These are phyloP conservation scores for Syzygium aqueum DNA, from an alignment of 345 rosid genomes.

Conservation along the genomic window DNA sequence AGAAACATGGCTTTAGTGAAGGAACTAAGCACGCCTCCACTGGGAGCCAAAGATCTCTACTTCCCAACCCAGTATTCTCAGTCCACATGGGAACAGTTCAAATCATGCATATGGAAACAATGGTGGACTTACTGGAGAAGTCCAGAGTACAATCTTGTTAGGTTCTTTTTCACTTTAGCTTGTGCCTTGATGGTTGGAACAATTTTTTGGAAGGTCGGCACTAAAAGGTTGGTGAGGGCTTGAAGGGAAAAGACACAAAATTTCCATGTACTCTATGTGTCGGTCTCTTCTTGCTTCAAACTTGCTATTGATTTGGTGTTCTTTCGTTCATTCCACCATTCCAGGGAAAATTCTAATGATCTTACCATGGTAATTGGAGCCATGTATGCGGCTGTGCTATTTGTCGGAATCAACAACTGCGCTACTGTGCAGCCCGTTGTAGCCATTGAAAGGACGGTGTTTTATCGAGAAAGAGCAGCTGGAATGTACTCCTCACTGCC, in stretches of 20 bases:
- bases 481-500: slow-evolving; percentile 53
- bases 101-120: slow-evolving; percentile 47
- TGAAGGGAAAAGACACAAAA: background rate
- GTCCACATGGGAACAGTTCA: slow-evolving; percentile 35
- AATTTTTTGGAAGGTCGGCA: slow-evolving; percentile 37
- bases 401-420: slow-evolving; percentile 42
- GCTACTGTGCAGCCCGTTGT: slow-evolving; percentile 40
- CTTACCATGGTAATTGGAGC: slow-evolving; percentile 40
- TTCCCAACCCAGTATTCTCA: slow-evolving; percentile 32
- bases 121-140: slow-evolving; percentile 57
- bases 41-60: slow-evolving; percentile 30
- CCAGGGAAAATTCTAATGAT: slow-evolving; percentile 26
- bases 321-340: background rate
- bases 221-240: slow-evolving; percentile 13
- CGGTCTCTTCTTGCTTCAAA: background rate
- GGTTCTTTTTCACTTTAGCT: slow-evolving; percentile 27
- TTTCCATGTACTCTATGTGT: background rate
- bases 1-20: slow-evolving; percentile 27
- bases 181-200: slow-evolving; percentile 31
- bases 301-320: background rate
- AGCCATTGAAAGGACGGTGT: slow-evolving; percentile 48
- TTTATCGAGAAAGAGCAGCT: slow-evolving; percentile 52
- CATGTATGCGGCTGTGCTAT: slow-evolving; percentile 29
- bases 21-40: slow-evolving; percentile 29
- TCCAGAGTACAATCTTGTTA: slow-evolving; percentile 35